Conservation (phyloP, 305 asterid species). For the Fraxinus greggii region DNA sequence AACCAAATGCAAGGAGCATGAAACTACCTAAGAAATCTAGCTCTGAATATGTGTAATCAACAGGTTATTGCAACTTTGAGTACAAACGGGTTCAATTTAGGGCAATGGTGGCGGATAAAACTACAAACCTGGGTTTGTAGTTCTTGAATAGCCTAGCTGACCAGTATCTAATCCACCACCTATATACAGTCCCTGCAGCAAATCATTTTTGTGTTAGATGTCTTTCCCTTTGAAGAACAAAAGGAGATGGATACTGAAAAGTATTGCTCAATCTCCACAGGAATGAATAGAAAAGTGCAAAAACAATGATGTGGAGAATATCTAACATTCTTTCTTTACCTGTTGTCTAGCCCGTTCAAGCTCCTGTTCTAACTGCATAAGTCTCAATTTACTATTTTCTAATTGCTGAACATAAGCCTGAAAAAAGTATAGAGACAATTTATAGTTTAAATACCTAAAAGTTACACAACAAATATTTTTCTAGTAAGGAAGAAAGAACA, state of each 20-base stretch:
- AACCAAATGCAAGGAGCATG: slow-evolving; percentile 18
- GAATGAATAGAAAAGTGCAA: background rate
- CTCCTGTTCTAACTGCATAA: slow-evolving; percentile 88
- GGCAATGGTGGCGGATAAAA: slow-evolving; percentile 4
- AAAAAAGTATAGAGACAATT: slow-evolving; percentile 16
- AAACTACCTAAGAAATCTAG: background rate
- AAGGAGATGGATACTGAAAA: background rate
- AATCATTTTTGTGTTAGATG: slow-evolving; percentile 20
- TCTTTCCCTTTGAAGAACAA: slow-evolving; percentile 4
- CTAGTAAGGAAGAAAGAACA: background rate
- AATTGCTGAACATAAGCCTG: slow-evolving; percentile 97
- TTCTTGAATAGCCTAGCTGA: slow-evolving; percentile 49
- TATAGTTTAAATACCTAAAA: slow-evolving; percentile 4
- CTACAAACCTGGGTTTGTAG: slow-evolving; percentile 68
- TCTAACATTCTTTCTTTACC: slow-evolving; percentile 39
- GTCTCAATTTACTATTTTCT: slow-evolving; percentile 71
- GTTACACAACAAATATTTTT: slow-evolving; percentile 1
- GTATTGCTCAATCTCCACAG: background rate
- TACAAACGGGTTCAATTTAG: background rate
- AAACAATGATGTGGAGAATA: slow-evolving; percentile 1
- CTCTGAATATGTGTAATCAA: background rate
- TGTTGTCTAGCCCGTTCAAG: slow-evolving; percentile 68
- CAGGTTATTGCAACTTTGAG: background rate
- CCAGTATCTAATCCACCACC: slow-evolving; percentile 56
- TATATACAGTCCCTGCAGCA: slow-evolving; percentile 48